These are phyloP conservation scores for Pseudocercospora eumusae DNA, from an alignment of 2,329 filamentous ascomycete genomes.

Conservation along the genomic window DNA sequence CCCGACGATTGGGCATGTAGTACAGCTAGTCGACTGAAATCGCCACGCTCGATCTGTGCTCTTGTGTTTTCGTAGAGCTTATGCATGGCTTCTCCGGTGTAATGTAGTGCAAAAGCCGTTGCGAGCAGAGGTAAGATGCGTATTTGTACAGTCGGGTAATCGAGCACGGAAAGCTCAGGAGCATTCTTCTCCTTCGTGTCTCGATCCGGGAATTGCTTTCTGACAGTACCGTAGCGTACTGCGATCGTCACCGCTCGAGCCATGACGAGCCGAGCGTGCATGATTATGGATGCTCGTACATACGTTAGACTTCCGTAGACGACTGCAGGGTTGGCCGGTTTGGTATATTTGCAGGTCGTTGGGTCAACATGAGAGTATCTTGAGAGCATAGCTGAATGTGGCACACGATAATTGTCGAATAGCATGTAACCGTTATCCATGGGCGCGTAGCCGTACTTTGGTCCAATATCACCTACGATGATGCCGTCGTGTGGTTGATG, in stretches of 20 bases:
- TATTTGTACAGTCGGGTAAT: constrained; percentile 58
- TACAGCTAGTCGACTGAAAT: constrained; percentile 53
- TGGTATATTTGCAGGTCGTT: constrained; percentile 48
- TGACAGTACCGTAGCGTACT: constrained; percentile 53
- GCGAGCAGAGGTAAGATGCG: constrained; percentile 56
- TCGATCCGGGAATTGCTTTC: constrained; percentile 54
- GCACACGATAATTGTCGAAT: constrained; percentile 51
- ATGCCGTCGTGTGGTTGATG: constrained; percentile 52
- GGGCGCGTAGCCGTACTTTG: constrained; percentile 57
- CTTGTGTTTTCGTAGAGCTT: constrained; percentile 51
- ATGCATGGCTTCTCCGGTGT: constrained; percentile 54
- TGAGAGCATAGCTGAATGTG: constrained; percentile 53
- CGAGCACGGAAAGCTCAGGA: constrained; percentile 52
- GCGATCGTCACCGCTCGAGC: constrained; percentile 57
- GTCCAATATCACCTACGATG: constrained; percentile 57
- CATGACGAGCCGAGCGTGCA: constrained; percentile 55
- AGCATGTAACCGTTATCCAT: constrained; percentile 59
- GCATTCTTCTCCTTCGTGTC: constrained; percentile 43
- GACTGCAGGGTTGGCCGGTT: constrained; percentile 51
- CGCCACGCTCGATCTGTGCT: constrained; percentile 52
- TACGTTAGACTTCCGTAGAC: constrained; percentile 55
- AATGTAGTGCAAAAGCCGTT: constrained; percentile 54
- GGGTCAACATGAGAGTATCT: constrained; percentile 53
- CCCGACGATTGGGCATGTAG: constrained; percentile 58
- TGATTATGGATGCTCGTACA: constrained; percentile 51